Percentiles rank a stretch among this genome's conserved stretches.
These are phyloP conservation scores for Chlamydomonas sphaeroides DNA, from an alignment of 139 green algal species.

Conservation along the genomic window DNA sequence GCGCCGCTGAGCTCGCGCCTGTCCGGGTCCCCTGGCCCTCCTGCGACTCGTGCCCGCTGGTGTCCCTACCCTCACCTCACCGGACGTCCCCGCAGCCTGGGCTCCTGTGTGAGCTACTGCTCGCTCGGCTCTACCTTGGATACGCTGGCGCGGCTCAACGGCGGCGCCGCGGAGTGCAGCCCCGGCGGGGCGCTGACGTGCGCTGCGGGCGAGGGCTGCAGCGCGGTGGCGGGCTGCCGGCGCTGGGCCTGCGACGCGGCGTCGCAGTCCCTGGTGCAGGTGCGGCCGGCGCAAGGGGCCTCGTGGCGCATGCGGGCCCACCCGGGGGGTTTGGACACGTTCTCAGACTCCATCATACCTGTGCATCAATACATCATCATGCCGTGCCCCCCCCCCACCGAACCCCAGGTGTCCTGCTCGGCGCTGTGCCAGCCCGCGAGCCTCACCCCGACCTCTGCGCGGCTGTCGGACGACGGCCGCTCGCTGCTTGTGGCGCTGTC, in stretches of 20 bases:
- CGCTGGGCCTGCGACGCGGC: neutral
- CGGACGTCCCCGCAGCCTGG: too few relatives aligned
- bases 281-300: too few relatives aligned
- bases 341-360: too few relatives aligned
- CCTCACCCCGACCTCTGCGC: neutral
- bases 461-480: neutral
- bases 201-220: neutral
- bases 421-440: neutral
- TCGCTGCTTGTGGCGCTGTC: neutral
- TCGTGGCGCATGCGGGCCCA: too few relatives aligned
- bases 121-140: neutral
- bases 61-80: too few relatives aligned
- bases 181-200: neutral
- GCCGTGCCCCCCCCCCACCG: too few relatives aligned
- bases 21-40: too few relatives aligned
- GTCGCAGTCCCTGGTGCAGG: neutral
- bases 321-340: too few relatives aligned
- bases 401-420: slow-evolving; percentile 1
- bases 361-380: too few relatives aligned
- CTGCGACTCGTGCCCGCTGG: too few relatives aligned
- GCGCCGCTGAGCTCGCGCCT: too few relatives aligned
- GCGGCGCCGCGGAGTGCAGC: neutral
- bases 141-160: neutral
- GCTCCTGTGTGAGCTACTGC: neutral
- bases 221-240: neutral